Percentiles rank a stretch among this genome's conserved stretches.
Evolutionary conservation across 352 stramenopile genomes (phyloP).

Genomic region (Pythium vanterpoolii): DNA sequence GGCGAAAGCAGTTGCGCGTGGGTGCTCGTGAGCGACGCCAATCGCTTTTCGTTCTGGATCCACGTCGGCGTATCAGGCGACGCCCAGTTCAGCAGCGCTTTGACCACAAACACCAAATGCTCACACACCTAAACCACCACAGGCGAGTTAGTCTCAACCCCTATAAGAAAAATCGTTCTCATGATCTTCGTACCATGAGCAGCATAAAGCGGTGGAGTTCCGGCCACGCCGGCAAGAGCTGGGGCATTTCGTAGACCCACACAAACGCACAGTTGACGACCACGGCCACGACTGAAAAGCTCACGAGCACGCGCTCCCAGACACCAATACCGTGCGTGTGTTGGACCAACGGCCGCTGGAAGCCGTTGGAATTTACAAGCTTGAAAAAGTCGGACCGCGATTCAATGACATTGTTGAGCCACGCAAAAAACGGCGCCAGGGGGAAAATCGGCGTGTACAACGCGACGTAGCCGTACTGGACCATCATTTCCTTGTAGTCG

Average conservation of each 20-base stretch:
- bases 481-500: slow-evolving; percentile 82
- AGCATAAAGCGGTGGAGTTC: slow-evolving; percentile 62
- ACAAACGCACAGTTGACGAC: slow-evolving; percentile 94
- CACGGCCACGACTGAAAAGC: slow-evolving; percentile 90
- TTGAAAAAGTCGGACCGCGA: slow-evolving; percentile 92
- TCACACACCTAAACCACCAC: slow-evolving; percentile 32
- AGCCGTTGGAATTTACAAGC: slow-evolving; percentile 81
- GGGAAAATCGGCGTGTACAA: slow-evolving; percentile 91
- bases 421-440: slow-evolving; percentile 87
- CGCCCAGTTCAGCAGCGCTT: slow-evolving; percentile 54
- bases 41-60: slow-evolving; percentile 43
- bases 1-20: slow-evolving; percentile 24
- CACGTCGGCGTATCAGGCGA: slow-evolving; percentile 35
- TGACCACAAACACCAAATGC: slow-evolving; percentile 57
- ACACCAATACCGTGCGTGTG: slow-evolving; percentile 91
- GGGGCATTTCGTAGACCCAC: slow-evolving; percentile 62
- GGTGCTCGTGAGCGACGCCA: slow-evolving; percentile 28
- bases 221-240: slow-evolving; percentile 48
- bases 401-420: slow-evolving; percentile 90
- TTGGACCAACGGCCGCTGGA: slow-evolving; percentile 82
- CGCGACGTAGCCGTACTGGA: slow-evolving; percentile 91
- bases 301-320: slow-evolving; percentile 92
- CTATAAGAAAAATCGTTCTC: too few relatives aligned
- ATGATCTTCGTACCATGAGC: slow-evolving; percentile 36
- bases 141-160: neutral